Evolutionary conservation across 2,329 filamentous ascomycete genomes (phyloP), one percentile per base, ranked within the genome.

Genomic region (Colletotrichum zoysiae): DNA sequence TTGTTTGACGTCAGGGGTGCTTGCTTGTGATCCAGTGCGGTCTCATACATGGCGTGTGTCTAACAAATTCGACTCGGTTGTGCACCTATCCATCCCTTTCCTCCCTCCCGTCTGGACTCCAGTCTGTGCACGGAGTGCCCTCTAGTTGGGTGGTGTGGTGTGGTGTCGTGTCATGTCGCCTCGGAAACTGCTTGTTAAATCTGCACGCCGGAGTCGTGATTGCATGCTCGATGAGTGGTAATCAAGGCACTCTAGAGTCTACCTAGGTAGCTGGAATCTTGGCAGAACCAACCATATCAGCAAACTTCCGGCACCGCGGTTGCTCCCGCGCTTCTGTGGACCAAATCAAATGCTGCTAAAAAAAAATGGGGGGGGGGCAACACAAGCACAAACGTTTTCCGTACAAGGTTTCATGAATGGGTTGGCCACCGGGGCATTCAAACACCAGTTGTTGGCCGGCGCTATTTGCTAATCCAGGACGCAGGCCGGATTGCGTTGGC

Each of bases 221-320:
- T 48, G 44, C 48, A 30, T 20, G 44, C 30, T 33, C 26, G 11
- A 30, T 65, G 59, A 59, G 23, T 56, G 9, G 1, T 9, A 9
- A 35, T 35, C 9, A 48, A 61, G 44, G 6, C 44, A 20, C 18
- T 46, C 7, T 8, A 26, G 26, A 26, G 26, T 26, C 26, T 26
- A n/a, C n/a, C n/a, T n/a, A n/a, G n/a, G n/a, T n/a, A 26, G 26
- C 26, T 26, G 26, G 26, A 26, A 26, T 26, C 26, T 26, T 26
- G 44, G 44, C 20, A 9, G 44, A 7, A 46, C n/a, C 38, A 30
- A 3, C 26, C 30, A 67, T 51, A 55, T 55, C 46, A 71, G 60
- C 65, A 71, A 53, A 68, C 69, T 63, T 59, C 68, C 58, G 69
- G 58, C 35, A 33, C n/a, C 16, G 70, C 65, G 70, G 70, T 70